A percentile compares a stretch with the other conserved stretches of the same genome.
Evolutionary conservation across 129 eudicot genomes (phyloP).

Genomic region (Daucus carota): DH1_v3.0 NC_030389.2:5297001-5297500

Average conservation of each 20-base stretch:
- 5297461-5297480: too few relatives aligned
- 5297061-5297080: conserved; percentile 3
- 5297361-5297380: conserved; percentile 4
- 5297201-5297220: conserved; percentile 10
- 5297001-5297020: neutral
- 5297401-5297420: neutral
- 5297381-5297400: conserved; percentile 4
- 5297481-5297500: too few relatives aligned
- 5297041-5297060: neutral
- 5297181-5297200: conserved; percentile 6
- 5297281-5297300: neutral
- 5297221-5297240: conserved; percentile 2
- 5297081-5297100: conserved; percentile 5
- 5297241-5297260: neutral
- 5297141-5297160: neutral
- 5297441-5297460: too few relatives aligned
- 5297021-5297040: neutral
- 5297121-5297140: neutral
- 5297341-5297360: neutral
- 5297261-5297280: neutral
- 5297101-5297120: neutral
- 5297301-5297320: neutral
- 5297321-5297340: neutral
- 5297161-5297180: conserved; percentile 1
- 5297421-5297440: too few relatives aligned